These are phyloP conservation scores for Plasmodium malariae DNA, from an alignment of 169 alveolate species.

Conservation along the genomic window DNA sequence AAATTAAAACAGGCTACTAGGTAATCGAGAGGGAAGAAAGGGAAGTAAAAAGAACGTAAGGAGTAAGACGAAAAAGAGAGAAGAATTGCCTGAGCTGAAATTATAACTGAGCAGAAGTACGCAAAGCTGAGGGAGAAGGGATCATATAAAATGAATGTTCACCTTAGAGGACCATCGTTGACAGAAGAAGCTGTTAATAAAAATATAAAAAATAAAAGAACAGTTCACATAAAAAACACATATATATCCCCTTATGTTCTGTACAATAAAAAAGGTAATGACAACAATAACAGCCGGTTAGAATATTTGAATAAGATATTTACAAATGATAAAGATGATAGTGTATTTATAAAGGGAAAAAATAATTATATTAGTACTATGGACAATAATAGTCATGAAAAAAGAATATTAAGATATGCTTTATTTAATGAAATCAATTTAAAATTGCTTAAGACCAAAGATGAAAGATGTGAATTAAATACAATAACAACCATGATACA, in stretches of 20 bases:
- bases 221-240: constrained; percentile 62
- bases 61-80: too few relatives aligned
- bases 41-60: too few relatives aligned
- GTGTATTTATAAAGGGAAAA: constrained; percentile 18
- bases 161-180: too few relatives aligned
- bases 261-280: constrained; percentile 41
- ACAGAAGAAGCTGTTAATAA: neutral
- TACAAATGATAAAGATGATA: constrained; percentile 18
- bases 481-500: constrained; percentile 45
- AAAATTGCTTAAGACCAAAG: constrained; percentile 22
- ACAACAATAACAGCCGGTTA: constrained; percentile 5
- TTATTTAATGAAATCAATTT: constrained; percentile 23
- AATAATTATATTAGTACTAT: constrained; percentile 11
- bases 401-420: constrained; percentile 32
- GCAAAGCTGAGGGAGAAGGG: too few relatives aligned
- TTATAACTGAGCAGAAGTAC: too few relatives aligned
- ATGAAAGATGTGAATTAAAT: constrained; percentile 39
- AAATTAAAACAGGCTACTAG: too few relatives aligned
- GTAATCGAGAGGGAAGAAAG: too few relatives aligned
- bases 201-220: constrained; percentile 18
- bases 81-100: too few relatives aligned
- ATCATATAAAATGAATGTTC: too few relatives aligned
- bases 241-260: constrained; percentile 69
- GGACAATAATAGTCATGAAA: constrained; percentile 34
- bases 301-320: constrained; percentile 30